Percentiles rank a stretch among this genome's conserved stretches.
Conservation (phyloP, 306 rosid genomes). For the Vicia faba region DNA sequence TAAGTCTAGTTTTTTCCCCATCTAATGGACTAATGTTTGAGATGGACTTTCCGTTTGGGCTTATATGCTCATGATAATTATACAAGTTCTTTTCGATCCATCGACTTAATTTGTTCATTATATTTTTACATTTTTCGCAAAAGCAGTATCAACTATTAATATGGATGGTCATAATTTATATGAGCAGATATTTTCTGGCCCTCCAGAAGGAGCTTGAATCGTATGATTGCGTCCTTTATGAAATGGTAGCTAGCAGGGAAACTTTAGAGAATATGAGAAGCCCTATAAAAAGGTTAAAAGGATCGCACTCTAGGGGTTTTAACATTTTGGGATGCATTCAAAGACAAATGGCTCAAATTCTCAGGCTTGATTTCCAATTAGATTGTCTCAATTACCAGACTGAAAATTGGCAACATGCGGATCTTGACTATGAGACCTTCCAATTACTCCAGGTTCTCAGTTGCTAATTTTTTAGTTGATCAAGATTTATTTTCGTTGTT, state of each 20-base stretch:
- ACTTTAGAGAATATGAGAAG: constrained; percentile 68
- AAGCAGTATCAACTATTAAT: constrained; percentile 12
- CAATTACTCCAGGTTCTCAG: constrained; percentile 84
- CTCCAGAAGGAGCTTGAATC: constrained; percentile 86
- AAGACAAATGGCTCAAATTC: constrained; percentile 88
- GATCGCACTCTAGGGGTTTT: constrained; percentile 63
- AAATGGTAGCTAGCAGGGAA: constrained; percentile 96
- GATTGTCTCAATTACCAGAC: constrained; percentile 81
- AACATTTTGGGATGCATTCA: constrained; percentile 88
- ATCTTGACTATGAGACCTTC: constrained; percentile 96
- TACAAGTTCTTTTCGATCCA: background rate
- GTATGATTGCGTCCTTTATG: constrained; percentile 88
- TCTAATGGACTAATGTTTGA: background rate
- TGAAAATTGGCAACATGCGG: constrained; percentile 89
- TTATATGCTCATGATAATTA: background rate
- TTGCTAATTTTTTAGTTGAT: constrained; percentile 9
- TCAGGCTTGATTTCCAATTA: constrained; percentile 80
- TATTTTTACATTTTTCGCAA: constrained; percentile 6
- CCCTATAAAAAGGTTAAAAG: constrained; percentile 52
- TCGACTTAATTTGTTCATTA: constrained; percentile 2
- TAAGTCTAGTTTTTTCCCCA: background rate
- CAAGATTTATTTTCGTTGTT: constrained; percentile 21
- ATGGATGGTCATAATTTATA: constrained; percentile 20
- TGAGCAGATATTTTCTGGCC: constrained; percentile 75
- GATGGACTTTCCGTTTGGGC: background rate